These are phyloP conservation scores for Ceratocystis colombiana DNA, from an alignment of 2,329 filamentous ascomycete species.

Conservation along the genomic window DNA sequence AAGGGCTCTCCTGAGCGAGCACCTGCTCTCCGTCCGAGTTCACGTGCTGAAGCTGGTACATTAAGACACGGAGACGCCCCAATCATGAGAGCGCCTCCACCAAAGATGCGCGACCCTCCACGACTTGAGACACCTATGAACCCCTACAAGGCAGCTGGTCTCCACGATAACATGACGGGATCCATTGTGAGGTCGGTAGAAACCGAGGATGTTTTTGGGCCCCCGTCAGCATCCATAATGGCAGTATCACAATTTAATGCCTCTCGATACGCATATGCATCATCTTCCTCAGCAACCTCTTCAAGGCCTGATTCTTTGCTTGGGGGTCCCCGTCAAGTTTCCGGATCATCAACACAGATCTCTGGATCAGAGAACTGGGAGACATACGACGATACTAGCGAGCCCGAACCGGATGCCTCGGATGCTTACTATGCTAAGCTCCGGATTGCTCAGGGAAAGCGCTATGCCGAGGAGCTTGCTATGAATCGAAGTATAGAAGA, in stretches of 20 bases:
- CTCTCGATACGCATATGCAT: constrained; percentile 36
- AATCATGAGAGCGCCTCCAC: constrained; percentile 58
- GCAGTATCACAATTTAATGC: constrained; percentile 31
- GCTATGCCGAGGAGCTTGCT: constrained; percentile 37
- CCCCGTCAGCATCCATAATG: constrained; percentile 6
- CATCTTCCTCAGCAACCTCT: constrained; percentile 30
- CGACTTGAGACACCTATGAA: constrained; percentile 44
- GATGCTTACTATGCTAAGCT: constrained; percentile 75
- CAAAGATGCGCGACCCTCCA: constrained; percentile 73
- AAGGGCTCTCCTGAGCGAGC: constrained; percentile 72
- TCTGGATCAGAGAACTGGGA: constrained; percentile 96
- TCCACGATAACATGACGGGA: constrained; percentile 30
- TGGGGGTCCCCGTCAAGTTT: constrained; percentile 49
- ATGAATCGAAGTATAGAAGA: neutral
- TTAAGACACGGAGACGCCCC: constrained; percentile 47
- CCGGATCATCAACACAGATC: constrained; percentile 51
- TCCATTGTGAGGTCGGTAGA: constrained; percentile 50
- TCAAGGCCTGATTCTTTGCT: constrained; percentile 23
- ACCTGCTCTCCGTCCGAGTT: constrained; percentile 33
- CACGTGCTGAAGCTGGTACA: constrained; percentile 35
- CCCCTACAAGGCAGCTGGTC: constrained; percentile 38
- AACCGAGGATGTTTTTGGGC: constrained; percentile 64
- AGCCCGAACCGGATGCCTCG: constrained; percentile 62
- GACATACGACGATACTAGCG: constrained; percentile 78
- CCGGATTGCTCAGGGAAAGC: constrained; percentile 46